Evolutionary conservation across 23 red algal species (phyloP).

Genomic region (Gracilaria gracilis): DNA sequence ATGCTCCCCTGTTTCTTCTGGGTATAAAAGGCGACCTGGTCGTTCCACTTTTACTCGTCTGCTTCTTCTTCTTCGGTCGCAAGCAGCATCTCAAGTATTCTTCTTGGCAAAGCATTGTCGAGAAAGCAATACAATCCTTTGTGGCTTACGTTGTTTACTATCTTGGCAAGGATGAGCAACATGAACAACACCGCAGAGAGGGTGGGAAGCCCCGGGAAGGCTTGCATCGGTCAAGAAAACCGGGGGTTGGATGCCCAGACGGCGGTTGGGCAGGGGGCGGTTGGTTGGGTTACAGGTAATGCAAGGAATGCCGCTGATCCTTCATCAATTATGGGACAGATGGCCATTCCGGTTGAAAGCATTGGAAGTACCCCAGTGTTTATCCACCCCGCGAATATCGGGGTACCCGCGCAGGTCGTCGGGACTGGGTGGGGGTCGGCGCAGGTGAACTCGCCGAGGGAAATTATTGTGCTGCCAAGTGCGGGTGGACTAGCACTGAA

Average conservation of each 20-base stretch:
- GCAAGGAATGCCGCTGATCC: neutral
- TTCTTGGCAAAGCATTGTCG: neutral
- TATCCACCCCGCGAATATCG: neutral
- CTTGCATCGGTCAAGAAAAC: neutral
- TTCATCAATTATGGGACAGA: neutral
- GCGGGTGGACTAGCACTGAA: neutral
- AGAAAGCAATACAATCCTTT: neutral
- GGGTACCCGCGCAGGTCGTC: neutral
- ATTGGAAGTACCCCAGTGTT: neutral
- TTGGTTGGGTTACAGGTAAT: too few relatives aligned
- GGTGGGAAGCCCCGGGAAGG: neutral
- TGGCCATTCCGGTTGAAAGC: neutral
- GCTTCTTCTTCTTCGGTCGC: neutral
- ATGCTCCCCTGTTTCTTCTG: neutral
- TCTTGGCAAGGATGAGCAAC: neutral
- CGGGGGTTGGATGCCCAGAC: neutral
- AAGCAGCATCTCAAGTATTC: neutral
- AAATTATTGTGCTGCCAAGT: conserved; percentile 16
- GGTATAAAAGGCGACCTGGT: neutral
- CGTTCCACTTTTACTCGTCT: neutral
- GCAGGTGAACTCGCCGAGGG: too few relatives aligned
- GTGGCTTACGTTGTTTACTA: neutral
- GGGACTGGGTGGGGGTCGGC: too few relatives aligned
- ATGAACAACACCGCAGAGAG: neutral
- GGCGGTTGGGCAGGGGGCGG: neutral